Evolutionary conservation across 345 rosid species (phyloP).

Genomic region (Gynandropsis gynandra): DNA sequence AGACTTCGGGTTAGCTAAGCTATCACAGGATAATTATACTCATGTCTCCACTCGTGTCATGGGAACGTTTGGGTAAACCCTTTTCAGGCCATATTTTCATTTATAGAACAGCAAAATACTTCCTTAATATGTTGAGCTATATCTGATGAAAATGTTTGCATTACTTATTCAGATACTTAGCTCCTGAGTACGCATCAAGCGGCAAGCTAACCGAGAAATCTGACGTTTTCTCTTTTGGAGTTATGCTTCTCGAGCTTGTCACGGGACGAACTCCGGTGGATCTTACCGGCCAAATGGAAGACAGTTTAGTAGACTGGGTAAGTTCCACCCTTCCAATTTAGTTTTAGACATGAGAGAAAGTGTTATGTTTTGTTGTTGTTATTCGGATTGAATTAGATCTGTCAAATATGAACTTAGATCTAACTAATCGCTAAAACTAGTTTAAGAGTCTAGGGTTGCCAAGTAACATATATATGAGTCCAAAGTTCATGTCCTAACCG

Average conservation of each 20-base stretch:
- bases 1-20: conserved; percentile 94
- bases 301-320: conserved; percentile 90
- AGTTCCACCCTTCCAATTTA: background rate
- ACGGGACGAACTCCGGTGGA: conserved; percentile 72
- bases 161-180: conserved; percentile 51
- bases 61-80: conserved; percentile 93
- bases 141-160: background rate
- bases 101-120: background rate
- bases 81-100: background rate
- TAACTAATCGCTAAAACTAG: too few relatives aligned
- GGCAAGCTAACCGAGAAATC: conserved; percentile 87
- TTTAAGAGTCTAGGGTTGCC: too few relatives aligned
- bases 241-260: conserved; percentile 77
- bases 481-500: too few relatives aligned
- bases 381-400: too few relatives aligned
- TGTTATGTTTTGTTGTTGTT: too few relatives aligned
- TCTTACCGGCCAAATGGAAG: conserved; percentile 51
- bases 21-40: conserved; percentile 66
- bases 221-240: conserved; percentile 86
- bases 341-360: too few relatives aligned
- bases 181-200: conserved; percentile 94
- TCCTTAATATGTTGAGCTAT: background rate
- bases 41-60: conserved; percentile 94
- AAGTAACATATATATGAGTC: too few relatives aligned
- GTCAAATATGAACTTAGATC: too few relatives aligned